Base-by-base conservation (phyloP, 306 rosid genomes). In the Urtica urens region DNA sequence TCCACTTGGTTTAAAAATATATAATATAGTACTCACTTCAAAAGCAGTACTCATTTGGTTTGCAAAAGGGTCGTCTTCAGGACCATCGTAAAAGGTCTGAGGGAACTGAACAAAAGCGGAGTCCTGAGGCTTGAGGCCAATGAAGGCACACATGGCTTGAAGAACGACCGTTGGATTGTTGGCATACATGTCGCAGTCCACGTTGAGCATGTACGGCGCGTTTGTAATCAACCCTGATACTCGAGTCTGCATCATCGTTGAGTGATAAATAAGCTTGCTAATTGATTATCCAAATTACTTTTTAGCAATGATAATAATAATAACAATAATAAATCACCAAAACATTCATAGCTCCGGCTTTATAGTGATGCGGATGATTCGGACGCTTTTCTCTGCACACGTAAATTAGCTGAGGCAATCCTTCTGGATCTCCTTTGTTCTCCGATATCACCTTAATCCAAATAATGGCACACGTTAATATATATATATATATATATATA, bases 301-400 rank as follows among this genome's bases (percentile, higher is more conserved):
- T 15, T 13, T 38, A 23, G 10, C 2, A 61, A 7, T 0, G 3
- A 22, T 9, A 3, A 28, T 4, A 28, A 28, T 28, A 4, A 17
- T 10, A 45, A 14, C 22, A 11, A 13, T 31, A 17, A 20, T 66
- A n/a, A n/a, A 30, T 68, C 59, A 85, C 84, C 57, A 78, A 53
- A 31, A 20, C 77, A 27, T 85, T 85, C 87, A 78, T 81, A 29
- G 93, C 85, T 5, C 95, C 95, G 0, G 93, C 93, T 69, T 85
- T 85, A 58, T 60, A 76, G 42, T 76, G 75, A 57, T 85, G 95
- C 31, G 76, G 53, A 24, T 48, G 59, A 17, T 63, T 50, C 10
- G 72, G 84, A 10, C 30, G 61, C 71, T 85, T 85, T 66, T 81
- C 87, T 63, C 93, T 81, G 0, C 93, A 67, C 10, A 78, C 55